Evolutionary conservation across 768 basidiomycete species (phyloP).

Genomic region (Mycena chlorophos): DNA sequence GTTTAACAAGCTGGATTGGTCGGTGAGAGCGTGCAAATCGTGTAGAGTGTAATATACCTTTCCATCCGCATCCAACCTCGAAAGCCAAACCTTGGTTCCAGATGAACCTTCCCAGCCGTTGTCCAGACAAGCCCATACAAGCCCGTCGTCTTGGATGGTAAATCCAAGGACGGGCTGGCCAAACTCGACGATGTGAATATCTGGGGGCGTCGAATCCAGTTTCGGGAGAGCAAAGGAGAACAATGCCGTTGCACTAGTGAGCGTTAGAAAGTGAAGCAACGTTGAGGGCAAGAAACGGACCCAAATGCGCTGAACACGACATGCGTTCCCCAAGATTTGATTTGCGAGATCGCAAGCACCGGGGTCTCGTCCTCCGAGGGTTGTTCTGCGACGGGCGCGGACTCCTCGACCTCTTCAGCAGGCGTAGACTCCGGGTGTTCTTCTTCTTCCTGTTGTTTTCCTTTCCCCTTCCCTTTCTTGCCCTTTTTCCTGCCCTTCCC

Average conservation of each 20-base stretch:
- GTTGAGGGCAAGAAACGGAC: slow-evolving; percentile 41
- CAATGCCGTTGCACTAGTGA: slow-evolving; percentile 62
- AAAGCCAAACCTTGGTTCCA: slow-evolving; percentile 28
- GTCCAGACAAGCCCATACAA: slow-evolving; percentile 43
- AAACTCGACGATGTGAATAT: slow-evolving; percentile 49
- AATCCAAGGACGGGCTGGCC: slow-evolving; percentile 64
- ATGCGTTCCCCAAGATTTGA: slow-evolving; percentile 47
- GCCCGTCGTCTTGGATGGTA: slow-evolving; percentile 35
- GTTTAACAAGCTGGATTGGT: too few species aligned
- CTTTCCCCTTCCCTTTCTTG: slow-evolving; percentile 30
- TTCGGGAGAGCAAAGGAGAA: slow-evolving; percentile 46
- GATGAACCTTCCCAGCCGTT: slow-evolving; percentile 24
- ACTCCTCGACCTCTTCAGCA: slow-evolving; percentile 25
- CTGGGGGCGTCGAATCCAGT: slow-evolving; percentile 14
- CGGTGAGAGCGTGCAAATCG: too few species aligned
- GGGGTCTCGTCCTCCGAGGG: slow-evolving; percentile 23
- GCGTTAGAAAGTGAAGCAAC: not conserved
- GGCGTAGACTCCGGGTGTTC: slow-evolving; percentile 19
- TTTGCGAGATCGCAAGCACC: slow-evolving; percentile 59
- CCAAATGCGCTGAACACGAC: slow-evolving; percentile 73
- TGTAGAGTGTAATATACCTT: too few species aligned
- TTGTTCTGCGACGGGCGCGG: not conserved
- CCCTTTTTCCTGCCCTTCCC: slow-evolving; percentile 22
- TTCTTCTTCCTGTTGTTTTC: slow-evolving; percentile 20
- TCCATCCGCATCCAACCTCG: slow-evolving; percentile 35